Percentiles rank a stretch among this genome's conserved stretches.
Evolutionary conservation across 2,329 filamentous ascomycete genomes (phyloP).

Genomic region (Colletotrichum endophyticum): DNA sequence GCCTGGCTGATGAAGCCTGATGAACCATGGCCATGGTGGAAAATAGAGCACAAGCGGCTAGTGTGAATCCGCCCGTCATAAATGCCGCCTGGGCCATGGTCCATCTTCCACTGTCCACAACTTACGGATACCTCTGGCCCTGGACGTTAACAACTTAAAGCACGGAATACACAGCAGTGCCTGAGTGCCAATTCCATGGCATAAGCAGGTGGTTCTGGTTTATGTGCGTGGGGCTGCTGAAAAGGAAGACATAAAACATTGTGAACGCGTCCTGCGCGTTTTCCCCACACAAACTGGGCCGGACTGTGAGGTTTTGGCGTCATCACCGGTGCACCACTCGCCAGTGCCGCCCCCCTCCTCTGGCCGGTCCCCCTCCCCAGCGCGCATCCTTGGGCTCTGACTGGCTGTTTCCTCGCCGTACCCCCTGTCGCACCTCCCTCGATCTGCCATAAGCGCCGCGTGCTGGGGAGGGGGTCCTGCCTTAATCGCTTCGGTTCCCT

Average conservation of each 20-base stretch:
- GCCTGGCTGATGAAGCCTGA: not conserved
- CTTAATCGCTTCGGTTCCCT: not conserved
- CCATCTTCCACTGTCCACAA: not conserved
- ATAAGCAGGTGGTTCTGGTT: not conserved
- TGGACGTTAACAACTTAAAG: not conserved
- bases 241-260: constrained; percentile 5
- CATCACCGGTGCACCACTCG: not conserved
- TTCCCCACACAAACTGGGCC: constrained; percentile 1
- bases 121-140: not conserved
- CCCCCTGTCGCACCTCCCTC: constrained; percentile 17
- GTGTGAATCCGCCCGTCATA: not conserved
- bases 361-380: not conserved
- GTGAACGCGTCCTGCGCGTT: constrained; percentile 1
- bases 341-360: not conserved
- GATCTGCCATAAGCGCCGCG: constrained; percentile 18
- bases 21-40: not conserved
- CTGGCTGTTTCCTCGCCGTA: not conserved
- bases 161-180: not conserved
- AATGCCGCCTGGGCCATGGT: constrained; percentile 9
- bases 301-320: constrained; percentile 17
- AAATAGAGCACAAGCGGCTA: not conserved
- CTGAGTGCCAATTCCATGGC: not conserved
- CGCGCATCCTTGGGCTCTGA: not conserved
- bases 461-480: constrained; percentile 8
- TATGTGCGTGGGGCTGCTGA: constrained; percentile 1